Percentiles rank a stretch among this genome's conserved stretches.
Evolutionary conservation across 192 early-diverging fungal genomes (phyloP).

Genomic region (Spinellus fusiger): DNA sequence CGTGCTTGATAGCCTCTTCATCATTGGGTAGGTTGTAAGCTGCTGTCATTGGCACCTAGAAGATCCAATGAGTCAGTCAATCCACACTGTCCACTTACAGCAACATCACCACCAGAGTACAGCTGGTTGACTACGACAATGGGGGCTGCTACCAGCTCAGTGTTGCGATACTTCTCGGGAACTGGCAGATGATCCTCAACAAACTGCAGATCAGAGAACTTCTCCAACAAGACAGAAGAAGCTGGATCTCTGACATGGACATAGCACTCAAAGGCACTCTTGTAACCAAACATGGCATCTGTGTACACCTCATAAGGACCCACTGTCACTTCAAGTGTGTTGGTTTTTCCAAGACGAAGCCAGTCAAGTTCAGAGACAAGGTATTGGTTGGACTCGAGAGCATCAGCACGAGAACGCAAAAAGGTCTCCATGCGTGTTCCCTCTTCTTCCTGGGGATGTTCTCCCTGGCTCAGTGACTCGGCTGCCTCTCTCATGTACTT

Average conservation of each 20-base stretch:
- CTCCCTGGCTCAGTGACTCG: constrained; percentile 45
- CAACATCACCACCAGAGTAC: constrained; percentile 63
- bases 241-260: constrained; percentile 61
- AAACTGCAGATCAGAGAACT: constrained; percentile 59
- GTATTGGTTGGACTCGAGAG: constrained; percentile 59
- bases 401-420: constrained; percentile 46
- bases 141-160: constrained; percentile 53
- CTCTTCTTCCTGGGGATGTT: constrained; percentile 5
- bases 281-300: constrained; percentile 57
- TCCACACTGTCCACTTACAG: constrained; percentile 19
- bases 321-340: constrained; percentile 59
- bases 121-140: constrained; percentile 75
- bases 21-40: constrained; percentile 78
- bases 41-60: constrained; percentile 60
- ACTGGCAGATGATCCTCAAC: constrained; percentile 64
- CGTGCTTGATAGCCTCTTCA: constrained; percentile 62
- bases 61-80: background rate
- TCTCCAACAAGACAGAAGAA: constrained; percentile 49
- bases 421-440: constrained; percentile 41
- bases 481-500: constrained; percentile 51
- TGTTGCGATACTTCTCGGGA: constrained; percentile 58
- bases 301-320: constrained; percentile 75
- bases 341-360: constrained; percentile 56
- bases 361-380: constrained; percentile 63
- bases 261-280: constrained; percentile 65